Evolutionary conservation across 1,139 yeast genomes (phyloP).

Genomic region (Saccharomyces hybrid): DNA sequence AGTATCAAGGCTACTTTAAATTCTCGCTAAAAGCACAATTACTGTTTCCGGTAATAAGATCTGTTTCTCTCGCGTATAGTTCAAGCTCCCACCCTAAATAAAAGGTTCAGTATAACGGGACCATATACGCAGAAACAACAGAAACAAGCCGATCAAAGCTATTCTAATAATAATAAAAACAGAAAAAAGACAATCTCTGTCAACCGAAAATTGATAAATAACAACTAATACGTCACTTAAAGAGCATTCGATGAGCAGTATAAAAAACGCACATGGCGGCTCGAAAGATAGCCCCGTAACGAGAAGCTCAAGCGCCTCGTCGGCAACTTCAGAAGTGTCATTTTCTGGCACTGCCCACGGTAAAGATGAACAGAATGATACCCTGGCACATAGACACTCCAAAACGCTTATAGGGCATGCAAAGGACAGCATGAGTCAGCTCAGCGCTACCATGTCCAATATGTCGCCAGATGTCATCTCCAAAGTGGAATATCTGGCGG

Average conservation of each 20-base stretch:
- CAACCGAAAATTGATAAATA: too few species aligned
- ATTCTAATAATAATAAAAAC: too few species aligned
- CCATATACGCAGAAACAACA: too few species aligned
- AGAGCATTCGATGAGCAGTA: background rate
- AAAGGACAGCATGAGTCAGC: background rate
- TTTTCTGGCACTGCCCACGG: background rate
- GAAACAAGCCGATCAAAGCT: background rate
- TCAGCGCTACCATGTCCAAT: slow-evolving; percentile 1
- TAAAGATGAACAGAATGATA: slow-evolving; percentile 1
- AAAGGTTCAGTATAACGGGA: too few species aligned
- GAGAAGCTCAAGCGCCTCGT: background rate
- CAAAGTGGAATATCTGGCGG: slow-evolving; percentile 21
- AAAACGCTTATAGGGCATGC: slow-evolving; percentile 9
- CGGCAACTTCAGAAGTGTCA: background rate
- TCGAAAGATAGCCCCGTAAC: background rate
- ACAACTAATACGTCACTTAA: background rate
- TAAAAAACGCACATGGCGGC: background rate
- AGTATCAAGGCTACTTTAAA: too few species aligned
- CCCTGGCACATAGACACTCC: slow-evolving; percentile 12
- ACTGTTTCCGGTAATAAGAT: too few species aligned
- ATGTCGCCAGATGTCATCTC: slow-evolving; percentile 15
- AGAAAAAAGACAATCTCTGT: too few species aligned
- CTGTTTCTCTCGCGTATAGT: too few species aligned
- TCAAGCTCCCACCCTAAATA: too few species aligned
- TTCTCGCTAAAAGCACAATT: too few species aligned